Conservation (phyloP, 768 basidiomycete genomes). For the Boletus fagicola region DNA sequence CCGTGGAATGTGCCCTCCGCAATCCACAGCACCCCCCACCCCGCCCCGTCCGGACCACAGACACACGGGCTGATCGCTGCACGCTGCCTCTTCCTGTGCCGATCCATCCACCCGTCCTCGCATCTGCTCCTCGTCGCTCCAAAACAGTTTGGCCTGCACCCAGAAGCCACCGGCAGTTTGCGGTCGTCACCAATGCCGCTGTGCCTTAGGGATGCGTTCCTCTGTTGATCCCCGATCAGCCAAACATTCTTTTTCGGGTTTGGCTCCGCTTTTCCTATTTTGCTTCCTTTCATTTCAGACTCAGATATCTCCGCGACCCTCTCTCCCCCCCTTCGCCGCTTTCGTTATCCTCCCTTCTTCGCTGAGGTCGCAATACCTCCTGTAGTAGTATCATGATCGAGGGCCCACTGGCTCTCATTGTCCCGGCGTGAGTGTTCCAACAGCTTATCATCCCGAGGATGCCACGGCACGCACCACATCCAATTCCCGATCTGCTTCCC, state of each 20-base stretch:
- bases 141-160: neutral
- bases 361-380: conserved; percentile 10
- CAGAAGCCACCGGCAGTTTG: conserved; percentile 24
- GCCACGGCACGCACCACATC: conserved; percentile 8
- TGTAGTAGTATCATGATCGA: neutral
- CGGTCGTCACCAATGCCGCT: conserved; percentile 27
- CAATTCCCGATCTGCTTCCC: neutral
- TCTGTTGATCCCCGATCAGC: conserved; percentile 67
- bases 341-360: conserved; percentile 9
- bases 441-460: conserved; percentile 11
- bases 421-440: neutral
- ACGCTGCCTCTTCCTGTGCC: neutral
- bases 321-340: conserved; percentile 5
- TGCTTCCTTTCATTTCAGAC: conserved; percentile 16
- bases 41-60: conserved; percentile 1
- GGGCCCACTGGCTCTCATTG: neutral
- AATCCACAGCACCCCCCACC: neutral
- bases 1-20: conserved; percentile 4
- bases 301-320: conserved; percentile 31
- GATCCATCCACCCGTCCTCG: neutral
- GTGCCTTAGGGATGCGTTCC: conserved; percentile 36
- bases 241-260: conserved; percentile 34
- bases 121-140: neutral
- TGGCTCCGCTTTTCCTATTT: conserved; percentile 31
- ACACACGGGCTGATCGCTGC: neutral